Base-by-base conservation (phyloP, 2,329 filamentous ascomycete genomes). In the Diaporthe sp. region DNA sequence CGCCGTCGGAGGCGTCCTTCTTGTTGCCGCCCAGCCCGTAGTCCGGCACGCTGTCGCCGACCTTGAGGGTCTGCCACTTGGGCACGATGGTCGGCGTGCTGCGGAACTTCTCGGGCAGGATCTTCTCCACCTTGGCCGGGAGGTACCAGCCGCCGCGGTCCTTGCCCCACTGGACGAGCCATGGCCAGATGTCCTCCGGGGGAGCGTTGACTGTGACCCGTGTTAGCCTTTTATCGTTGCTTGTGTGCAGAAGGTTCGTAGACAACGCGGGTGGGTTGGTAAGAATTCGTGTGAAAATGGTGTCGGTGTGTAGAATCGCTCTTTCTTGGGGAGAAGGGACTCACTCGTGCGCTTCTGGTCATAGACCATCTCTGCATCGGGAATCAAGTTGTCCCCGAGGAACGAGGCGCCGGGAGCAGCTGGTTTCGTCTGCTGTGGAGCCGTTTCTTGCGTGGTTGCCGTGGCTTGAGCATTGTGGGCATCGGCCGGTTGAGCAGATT, bases 81-180 rank as follows among this genome's bases (percentile, higher is more conserved):
- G 61, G 62, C 37, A 58, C 62, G 62, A 74, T 74, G 42, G 72
- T 70, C 2, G 72, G 61, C 22, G 62, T 42, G 37, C 61, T 58
- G 37, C 72, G 72, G 49, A 57, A 58, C 42, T 70, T 70, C 42
- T 58, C 72, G 22, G 72, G 72, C 51, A 74, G 61, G 17, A 65
- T 44, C 39, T 70, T 70, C 53, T 74, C 72, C 17, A 74, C 55
- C 51, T 70, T 70, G 51, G 61, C 51, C 8, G 72, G 72, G 25
- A 74, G 60, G 62, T 74, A 74, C 72, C 72, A 74, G 44, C 72
- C 72, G 37, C 61, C 72, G 42, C 72, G 72, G 51, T 68, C 72
- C 39, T 70, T 70, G 51, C 72, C 72, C 72, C 72, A 74, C 25
- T 74, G 72, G 4, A 74, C 72, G 28, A 74, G 49, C 61, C 61